Evolutionary conservation across 176 grass and related monocot genomes (phyloP).

Genomic region (Eragrostis curvula): DNA sequence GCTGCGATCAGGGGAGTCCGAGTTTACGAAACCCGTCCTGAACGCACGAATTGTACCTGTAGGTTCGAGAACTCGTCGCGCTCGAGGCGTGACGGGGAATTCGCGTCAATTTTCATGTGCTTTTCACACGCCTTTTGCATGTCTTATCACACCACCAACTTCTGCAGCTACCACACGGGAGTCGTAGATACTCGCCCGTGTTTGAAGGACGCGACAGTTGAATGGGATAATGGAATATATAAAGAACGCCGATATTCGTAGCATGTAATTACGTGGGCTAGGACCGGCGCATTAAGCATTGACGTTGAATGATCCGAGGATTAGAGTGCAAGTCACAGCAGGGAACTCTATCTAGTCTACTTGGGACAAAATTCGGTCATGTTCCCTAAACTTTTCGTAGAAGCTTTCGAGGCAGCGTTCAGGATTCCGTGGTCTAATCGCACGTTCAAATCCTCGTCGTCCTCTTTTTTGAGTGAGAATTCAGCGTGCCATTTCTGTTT

Average conservation of each 20-base stretch:
- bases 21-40: not conserved
- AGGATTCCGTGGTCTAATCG: not conserved
- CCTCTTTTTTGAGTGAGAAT: too few species aligned
- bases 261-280: not conserved
- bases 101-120: not conserved
- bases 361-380: not conserved
- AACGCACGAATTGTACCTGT: not conserved
- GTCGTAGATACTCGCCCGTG: not conserved
- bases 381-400: not conserved
- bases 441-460: not conserved
- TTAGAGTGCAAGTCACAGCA: not conserved
- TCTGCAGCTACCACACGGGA: not conserved
- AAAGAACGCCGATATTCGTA: not conserved
- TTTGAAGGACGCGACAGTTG: not conserved
- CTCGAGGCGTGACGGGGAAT: constrained; percentile 10
- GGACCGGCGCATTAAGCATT: constrained; percentile 1
- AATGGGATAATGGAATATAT: too few species aligned
- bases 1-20: not conserved
- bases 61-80: not conserved
- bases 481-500: not conserved
- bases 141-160: not conserved
- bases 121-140: constrained; percentile 35
- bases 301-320: not conserved
- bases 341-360: not conserved
- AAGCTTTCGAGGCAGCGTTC: not conserved